A percentile compares a stretch with the other conserved stretches of the same genome.
These are phyloP conservation scores for Vigna mungo DNA, from an alignment of 306 rosid genomes.

Conservation along the genomic window DNA sequence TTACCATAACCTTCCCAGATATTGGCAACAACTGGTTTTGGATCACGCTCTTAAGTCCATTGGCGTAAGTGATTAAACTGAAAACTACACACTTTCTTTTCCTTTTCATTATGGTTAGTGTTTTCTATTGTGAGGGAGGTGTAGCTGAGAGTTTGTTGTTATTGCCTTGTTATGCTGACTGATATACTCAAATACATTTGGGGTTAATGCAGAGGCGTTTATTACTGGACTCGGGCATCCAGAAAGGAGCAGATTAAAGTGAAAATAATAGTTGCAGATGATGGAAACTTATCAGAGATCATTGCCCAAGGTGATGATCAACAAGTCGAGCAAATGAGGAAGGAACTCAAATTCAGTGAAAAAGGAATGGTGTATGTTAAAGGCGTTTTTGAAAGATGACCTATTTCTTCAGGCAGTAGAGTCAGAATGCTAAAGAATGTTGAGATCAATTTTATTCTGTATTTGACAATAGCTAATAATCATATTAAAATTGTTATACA, in stretches of 20 bases:
- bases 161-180: background rate
- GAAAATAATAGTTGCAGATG: conserved; percentile 66
- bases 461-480: background rate
- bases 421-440: background rate
- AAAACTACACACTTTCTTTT: background rate
- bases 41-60: conserved; percentile 80
- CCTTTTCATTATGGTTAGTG: background rate
- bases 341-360: conserved; percentile 74
- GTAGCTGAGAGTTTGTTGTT: background rate
- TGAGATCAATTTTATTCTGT: background rate
- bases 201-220: conserved; percentile 67
- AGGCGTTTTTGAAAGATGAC: conserved; percentile 65
- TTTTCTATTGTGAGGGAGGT: background rate
- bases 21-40: conserved; percentile 90
- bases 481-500: background rate
- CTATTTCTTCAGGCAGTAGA: background rate
- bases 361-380: conserved; percentile 88
- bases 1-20: conserved; percentile 85
- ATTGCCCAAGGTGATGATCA: conserved; percentile 89
- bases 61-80: conserved; percentile 69
- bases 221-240: conserved; percentile 81
- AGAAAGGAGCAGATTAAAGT: conserved; percentile 88
- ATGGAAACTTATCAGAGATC: conserved; percentile 64
- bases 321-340: conserved; percentile 84
- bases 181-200: background rate